Base-by-base conservation (phyloP, 495 filamentous ascomycete species). In the Hypoxylon trugodes region DNA sequence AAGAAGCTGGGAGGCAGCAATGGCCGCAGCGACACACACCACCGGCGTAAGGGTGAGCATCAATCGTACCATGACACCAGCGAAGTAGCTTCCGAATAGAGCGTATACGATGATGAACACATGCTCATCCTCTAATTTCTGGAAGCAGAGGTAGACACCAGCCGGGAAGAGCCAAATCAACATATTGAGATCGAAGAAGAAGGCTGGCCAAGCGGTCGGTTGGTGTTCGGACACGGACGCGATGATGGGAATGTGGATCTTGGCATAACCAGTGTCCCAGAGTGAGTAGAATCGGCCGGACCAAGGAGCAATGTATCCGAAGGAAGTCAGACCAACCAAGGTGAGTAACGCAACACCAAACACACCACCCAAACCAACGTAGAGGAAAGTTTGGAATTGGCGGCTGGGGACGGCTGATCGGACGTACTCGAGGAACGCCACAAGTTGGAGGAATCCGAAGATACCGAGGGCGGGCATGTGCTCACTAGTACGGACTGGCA, bases 171-270 rank as follows among this genome's bases (percentile, higher is more conserved):
- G 87, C 93, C 93, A 99, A 77, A 99, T 96, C 60, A 99, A 82
- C 82, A 99, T 86, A 78, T 96, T 96, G 65, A 99, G 83, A 68
- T 99, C 96, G 75, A 99, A 99, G 80, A 98, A 99, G 85, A 97
- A 99, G 28, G 96, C 93, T 6, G 96, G 96, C 96, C 96, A 99
- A n/a, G 96, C 96, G 21, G 96, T 99, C 9, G 96, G 96, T 75
- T 99, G 96, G 82, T 99, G 96, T 75, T 99, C 96, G 6, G 96
- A 99, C 22, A 99, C 96, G 2, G 95, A 98, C 19, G 96, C 96
- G 76, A 99, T 99, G 71, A 99, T 99, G 28, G 96, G 96, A 73
- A 99, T 99, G 68, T 99, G 96, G 59, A 98, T 96, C 80, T 99
- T 99, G 66, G 96, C 96, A 73, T 99, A 99, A 66, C 91, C 92